These are phyloP conservation scores for Scytalidium lignicola DNA, from an alignment of 2,329 filamentous ascomycete species.

Conservation along the genomic window DNA sequence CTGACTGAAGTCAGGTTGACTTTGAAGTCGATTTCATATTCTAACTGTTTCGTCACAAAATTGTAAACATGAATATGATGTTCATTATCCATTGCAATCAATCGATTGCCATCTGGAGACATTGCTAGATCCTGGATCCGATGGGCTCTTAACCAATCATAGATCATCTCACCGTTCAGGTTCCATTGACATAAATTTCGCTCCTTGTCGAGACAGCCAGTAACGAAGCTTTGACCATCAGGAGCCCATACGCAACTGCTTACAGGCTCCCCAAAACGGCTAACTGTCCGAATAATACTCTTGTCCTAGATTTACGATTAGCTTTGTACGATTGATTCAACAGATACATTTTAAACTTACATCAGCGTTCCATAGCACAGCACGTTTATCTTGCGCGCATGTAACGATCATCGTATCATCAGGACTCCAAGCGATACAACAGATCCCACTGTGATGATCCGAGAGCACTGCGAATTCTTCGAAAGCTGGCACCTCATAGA, in stretches of 20 bases:
- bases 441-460: conserved; percentile 66
- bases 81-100: conserved; percentile 72
- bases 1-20: conserved; percentile 71
- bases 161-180: conserved; percentile 53
- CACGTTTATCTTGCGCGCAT: conserved; percentile 70
- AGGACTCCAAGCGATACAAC: conserved; percentile 85
- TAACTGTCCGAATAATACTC: conserved; percentile 55
- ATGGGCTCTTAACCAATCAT: conserved; percentile 65
- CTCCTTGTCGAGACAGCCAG: conserved; percentile 67
- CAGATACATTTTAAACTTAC: conserved; percentile 41
- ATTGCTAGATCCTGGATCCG: conserved; percentile 82
- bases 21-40: conserved; percentile 67
- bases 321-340: background rate
- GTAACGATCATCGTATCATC: conserved; percentile 83
- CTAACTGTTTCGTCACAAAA: conserved; percentile 64
- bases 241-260: conserved; percentile 86
- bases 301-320: conserved; percentile 48
- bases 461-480: conserved; percentile 54
- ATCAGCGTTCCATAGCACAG: conserved; percentile 68
- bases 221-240: conserved; percentile 71
- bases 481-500: conserved; percentile 76
- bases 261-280: conserved; percentile 75
- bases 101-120: conserved; percentile 70
- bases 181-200: conserved; percentile 68
- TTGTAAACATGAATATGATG: conserved; percentile 78